phyloP scores from a whole-genome alignment of 2,329 filamentous ascomycete genomes.

The Mariannaea sp. region DNA sequence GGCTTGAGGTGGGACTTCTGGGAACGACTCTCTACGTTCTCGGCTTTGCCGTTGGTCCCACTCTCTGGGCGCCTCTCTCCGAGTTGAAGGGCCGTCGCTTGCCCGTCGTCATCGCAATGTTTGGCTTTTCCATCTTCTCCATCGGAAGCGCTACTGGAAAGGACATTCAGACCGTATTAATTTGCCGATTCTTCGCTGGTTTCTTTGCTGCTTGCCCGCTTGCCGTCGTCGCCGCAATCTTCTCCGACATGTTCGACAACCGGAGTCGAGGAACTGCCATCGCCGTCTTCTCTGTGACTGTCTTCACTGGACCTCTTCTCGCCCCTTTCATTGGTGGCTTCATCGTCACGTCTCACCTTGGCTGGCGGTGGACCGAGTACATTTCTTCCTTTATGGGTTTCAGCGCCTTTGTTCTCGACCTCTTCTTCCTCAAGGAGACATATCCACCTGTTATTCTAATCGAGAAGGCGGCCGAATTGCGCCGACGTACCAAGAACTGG shows the following conservation, averaged over 20 bases:
- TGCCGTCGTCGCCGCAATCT: constrained; percentile 71
- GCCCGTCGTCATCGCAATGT: constrained; percentile 64
- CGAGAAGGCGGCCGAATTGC: constrained; percentile 63
- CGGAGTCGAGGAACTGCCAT: constrained; percentile 58
- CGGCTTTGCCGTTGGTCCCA: constrained; percentile 73
- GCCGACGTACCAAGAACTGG: constrained; percentile 69
- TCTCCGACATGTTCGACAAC: constrained; percentile 74
- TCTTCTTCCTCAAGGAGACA: constrained; percentile 70
- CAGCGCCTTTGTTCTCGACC: constrained; percentile 60
- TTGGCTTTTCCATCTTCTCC: constrained; percentile 72
- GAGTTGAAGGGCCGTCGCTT: constrained; percentile 71
- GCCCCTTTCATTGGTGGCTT: constrained; percentile 73
- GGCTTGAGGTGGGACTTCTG: constrained; percentile 64
- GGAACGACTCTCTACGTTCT: constrained; percentile 73
- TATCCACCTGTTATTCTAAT: constrained; percentile 71
- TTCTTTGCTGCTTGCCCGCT: constrained; percentile 73
- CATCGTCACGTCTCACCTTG: constrained; percentile 64
- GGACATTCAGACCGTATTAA: constrained; percentile 70
- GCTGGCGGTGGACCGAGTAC: constrained; percentile 78
- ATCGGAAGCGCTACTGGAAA: constrained; percentile 68
- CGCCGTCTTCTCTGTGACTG: constrained; percentile 51
- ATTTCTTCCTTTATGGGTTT: constrained; percentile 67
- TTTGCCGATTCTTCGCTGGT: constrained; percentile 75
- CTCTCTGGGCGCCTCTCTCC: constrained; percentile 73
- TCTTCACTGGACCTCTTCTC: constrained; percentile 70